phyloP scores from a whole-genome alignment of 176 grass and related monocot genomes.

The Neostapfia colusana region DNA sequence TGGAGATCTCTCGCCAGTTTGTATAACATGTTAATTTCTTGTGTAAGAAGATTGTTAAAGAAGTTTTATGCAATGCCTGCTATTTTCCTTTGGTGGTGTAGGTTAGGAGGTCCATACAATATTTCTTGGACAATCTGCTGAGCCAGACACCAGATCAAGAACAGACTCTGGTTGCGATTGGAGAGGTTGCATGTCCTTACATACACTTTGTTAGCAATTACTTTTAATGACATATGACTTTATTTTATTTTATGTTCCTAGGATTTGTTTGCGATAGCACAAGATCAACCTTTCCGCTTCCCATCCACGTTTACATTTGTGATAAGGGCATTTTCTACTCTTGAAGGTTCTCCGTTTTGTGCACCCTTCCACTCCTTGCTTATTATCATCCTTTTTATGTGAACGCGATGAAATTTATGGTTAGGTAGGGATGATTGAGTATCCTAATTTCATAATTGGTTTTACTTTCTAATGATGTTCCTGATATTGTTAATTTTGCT shows the following conservation, averaged over 20 bases:
- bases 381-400: constrained; percentile 17
- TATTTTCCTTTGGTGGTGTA: constrained; percentile 40
- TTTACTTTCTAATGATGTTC: constrained; percentile 9
- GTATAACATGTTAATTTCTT: constrained; percentile 39
- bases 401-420: neutral
- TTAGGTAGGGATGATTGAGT: constrained; percentile 14
- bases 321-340: constrained; percentile 89
- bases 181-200: constrained; percentile 62
- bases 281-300: constrained; percentile 97
- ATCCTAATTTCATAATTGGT: constrained; percentile 12
- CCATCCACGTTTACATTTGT: constrained; percentile 97
- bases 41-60: neutral
- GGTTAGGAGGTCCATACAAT: constrained; percentile 94
- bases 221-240: neutral
- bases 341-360: constrained; percentile 69
- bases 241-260: constrained; percentile 41
- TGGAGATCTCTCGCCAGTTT: constrained; percentile 87
- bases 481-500: neutral
- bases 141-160: constrained; percentile 79
- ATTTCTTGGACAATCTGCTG: constrained; percentile 84
- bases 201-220: neutral
- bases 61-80: constrained; percentile 11
- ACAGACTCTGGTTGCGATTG: constrained; percentile 81
- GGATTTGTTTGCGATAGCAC: constrained; percentile 97
- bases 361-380: neutral